Base-by-base conservation (phyloP, 495 filamentous ascomycete genomes). In the Daldinia vernicosa region DNA sequence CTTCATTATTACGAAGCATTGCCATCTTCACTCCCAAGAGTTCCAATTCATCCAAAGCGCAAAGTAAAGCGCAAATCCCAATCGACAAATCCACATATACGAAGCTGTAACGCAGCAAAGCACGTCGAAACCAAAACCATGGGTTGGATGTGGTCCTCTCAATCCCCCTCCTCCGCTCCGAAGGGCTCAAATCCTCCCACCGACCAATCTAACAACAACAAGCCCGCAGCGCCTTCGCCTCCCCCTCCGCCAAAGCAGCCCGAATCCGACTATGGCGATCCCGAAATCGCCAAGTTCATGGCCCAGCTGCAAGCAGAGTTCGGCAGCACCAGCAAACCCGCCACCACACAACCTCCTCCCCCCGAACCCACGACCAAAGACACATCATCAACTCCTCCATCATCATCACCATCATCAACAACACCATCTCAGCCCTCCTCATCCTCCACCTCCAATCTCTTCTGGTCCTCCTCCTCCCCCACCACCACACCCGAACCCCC, bases 71-170 rank as follows among this genome's bases (percentile, higher is more conserved):
- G 26, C 62, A 52, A 60, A 56, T 52, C 33, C 26, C 74, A 22
- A 30, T 55, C 15, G 22, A 27, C 15, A 22, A 26, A 60, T 8
- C 7, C 47, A 66, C 45, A 58, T 28, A 70, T 17, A 60, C 50
- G 45, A 66, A 40, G 32, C 11, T 47, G n/a, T 47, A 62, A 5
- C 33, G 50, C 39, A 59, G 4, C 14, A 45, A 66, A 24, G 0
- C 33, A 14, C 26, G 12, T 6, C 6, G 30, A 32, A 8, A 24
- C 33, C 40, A 40, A 45, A 52, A 80, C 58, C 35, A 87, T 87
- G 85, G 84, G 84, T 63, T 87, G 84, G 84, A 78, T 85, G 67
- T 87, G 84, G 84, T 74, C 78, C 15, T 72, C 75, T 19, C 66
- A 75, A 28, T 60, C 80, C 39, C 43, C 73, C 7, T 45, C 56